These are phyloP conservation scores for Myxozyma monticola DNA, from an alignment of 805 yeast species.

Conservation along the genomic window DNA sequence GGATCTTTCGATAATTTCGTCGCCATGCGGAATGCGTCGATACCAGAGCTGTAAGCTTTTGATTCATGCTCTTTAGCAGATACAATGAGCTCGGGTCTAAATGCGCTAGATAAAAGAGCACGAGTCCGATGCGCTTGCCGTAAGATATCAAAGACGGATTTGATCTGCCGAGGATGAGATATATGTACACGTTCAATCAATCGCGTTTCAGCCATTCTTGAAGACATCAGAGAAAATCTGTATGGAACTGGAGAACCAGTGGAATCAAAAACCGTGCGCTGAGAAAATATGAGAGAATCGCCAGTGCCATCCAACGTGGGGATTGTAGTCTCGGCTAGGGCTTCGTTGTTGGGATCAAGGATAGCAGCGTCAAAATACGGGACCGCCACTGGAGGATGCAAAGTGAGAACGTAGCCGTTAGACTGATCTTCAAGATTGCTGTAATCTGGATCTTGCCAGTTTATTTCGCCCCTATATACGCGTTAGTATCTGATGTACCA, in stretches of 20 bases:
- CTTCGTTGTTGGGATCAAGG: conserved; percentile 24
- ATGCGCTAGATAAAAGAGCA: conserved; percentile 18
- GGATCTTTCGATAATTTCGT: neutral
- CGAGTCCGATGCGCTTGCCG: conserved; percentile 19
- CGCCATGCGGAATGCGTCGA: neutral
- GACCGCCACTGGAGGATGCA: conserved; percentile 40
- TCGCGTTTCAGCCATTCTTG: conserved; percentile 14
- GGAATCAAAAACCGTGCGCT: conserved; percentile 11
- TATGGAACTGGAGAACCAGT: conserved; percentile 10
- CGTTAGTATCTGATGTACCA: too few relatives aligned
- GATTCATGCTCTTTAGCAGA: neutral
- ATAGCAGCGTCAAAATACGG: conserved; percentile 26
- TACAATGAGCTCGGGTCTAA: neutral
- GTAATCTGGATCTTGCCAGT: conserved; percentile 27
- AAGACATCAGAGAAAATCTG: conserved; percentile 6
- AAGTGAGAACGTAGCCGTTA: conserved; percentile 37
- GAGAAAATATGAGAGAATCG: neutral
- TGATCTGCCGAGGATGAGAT: conserved; percentile 26
- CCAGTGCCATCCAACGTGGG: conserved; percentile 9
- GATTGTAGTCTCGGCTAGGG: conserved; percentile 2
- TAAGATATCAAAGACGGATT: conserved; percentile 15
- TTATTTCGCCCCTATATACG: conserved; percentile 6
- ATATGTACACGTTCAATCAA: conserved; percentile 16
- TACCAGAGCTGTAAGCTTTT: neutral
- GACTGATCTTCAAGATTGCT: conserved; percentile 32